Percentiles rank a stretch among this genome's conserved stretches.
These are phyloP conservation scores for Rhizoclosmatium sp. DNA, from an alignment of 192 early-diverging fungal genomes.

Conservation along the genomic window DNA sequence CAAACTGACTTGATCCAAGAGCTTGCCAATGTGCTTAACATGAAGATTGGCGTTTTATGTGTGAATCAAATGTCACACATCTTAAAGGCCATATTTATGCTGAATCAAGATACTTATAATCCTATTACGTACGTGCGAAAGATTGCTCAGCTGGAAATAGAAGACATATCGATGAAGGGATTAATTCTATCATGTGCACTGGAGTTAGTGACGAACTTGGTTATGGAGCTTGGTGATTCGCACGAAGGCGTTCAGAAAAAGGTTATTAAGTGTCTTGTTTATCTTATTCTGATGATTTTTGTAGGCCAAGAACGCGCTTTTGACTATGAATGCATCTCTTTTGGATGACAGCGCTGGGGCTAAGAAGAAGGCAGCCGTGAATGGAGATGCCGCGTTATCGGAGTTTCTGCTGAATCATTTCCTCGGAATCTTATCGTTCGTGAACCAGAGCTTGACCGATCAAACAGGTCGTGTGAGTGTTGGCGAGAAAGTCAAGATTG, in stretches of 20 bases:
- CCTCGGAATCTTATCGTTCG: conserved; percentile 44
- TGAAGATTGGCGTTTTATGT: conserved; percentile 32
- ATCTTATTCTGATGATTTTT: background rate
- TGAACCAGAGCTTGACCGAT: conserved; percentile 45
- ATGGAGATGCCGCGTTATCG: conserved; percentile 9
- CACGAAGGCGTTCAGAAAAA: conserved; percentile 15
- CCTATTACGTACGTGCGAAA: conserved; percentile 24
- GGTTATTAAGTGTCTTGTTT: background rate
- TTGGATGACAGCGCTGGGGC: background rate
- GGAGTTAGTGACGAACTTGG: conserved; percentile 40
- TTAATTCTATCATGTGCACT: conserved; percentile 35
- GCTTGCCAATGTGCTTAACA: conserved; percentile 23
- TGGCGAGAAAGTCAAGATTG: conserved; percentile 34
- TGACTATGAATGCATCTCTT: conserved; percentile 9
- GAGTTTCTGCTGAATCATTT: conserved; percentile 47
- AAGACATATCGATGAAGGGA: conserved; percentile 11
- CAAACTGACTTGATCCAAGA: conserved; percentile 28
- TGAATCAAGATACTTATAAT: background rate
- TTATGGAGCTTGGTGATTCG: conserved; percentile 46
- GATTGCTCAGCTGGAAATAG: conserved; percentile 21
- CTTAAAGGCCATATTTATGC: conserved; percentile 41
- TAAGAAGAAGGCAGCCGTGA: background rate
- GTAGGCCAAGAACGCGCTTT: conserved; percentile 43
- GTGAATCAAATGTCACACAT: conserved; percentile 41
- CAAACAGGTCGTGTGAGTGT: background rate